Percentiles rank a stretch among this genome's conserved stretches.
Evolutionary conservation across 768 basidiomycete species (phyloP).

Genomic region (Glaciozyma martinii): DNA sequence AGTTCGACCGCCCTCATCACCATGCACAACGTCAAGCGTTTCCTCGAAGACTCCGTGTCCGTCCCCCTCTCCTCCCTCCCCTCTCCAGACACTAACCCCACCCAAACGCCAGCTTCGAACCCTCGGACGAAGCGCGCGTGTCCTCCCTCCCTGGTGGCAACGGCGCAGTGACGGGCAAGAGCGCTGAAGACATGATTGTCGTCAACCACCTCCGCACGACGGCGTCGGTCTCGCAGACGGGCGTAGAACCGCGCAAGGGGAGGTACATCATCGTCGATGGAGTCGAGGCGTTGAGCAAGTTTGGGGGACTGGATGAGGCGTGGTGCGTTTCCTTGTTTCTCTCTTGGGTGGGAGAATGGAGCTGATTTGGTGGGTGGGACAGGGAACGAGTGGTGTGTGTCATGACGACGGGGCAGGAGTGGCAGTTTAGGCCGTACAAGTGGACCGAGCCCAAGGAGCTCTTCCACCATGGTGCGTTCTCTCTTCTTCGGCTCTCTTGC

Average conservation of each 20-base stretch:
- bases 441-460: constrained; percentile 87
- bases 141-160: constrained; percentile 37
- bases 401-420: constrained; percentile 94
- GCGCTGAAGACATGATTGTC: constrained; percentile 74
- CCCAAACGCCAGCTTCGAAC: constrained; percentile 52
- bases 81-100: not conserved
- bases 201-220: constrained; percentile 68
- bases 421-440: constrained; percentile 96
- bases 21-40: constrained; percentile 93
- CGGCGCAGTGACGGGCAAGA: constrained; percentile 49
- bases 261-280: constrained; percentile 82
- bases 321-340: constrained; percentile 48
- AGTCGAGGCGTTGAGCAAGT: constrained; percentile 83
- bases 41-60: constrained; percentile 79
- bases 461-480: constrained; percentile 74
- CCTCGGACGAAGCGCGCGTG: constrained; percentile 59
- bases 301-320: constrained; percentile 64
- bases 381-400: constrained; percentile 89
- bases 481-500: not conserved
- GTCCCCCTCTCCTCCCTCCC: constrained; percentile 32
- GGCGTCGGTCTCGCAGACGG: not conserved
- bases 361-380: not conserved
- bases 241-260: constrained; percentile 38
- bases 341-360: no score
- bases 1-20: constrained; percentile 90